These are phyloP conservation scores for Streptanthus diversifolius DNA, from an alignment of 345 rosid genomes.

Conservation along the genomic window DNA sequence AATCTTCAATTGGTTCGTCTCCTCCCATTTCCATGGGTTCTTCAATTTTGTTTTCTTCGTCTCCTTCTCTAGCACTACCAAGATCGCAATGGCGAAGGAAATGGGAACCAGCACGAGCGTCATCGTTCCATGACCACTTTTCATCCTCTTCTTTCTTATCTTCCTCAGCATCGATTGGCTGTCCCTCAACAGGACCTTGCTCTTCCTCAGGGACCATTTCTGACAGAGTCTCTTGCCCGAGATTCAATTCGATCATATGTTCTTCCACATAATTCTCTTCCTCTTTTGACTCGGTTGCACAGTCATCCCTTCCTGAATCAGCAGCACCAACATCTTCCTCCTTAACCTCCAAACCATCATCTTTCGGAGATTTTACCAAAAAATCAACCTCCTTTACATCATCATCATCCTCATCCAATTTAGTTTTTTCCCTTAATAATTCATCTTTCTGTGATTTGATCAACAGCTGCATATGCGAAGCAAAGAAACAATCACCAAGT, in stretches of 20 bases:
- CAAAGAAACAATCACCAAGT: slow-evolving; percentile 68
- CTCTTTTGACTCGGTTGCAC: slow-evolving; percentile 29
- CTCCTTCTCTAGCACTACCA: slow-evolving; percentile 25
- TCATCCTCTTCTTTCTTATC: slow-evolving; percentile 40
- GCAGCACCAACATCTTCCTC: slow-evolving; percentile 41
- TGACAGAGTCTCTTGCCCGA: slow-evolving; percentile 46
- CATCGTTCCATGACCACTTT: slow-evolving; percentile 44
- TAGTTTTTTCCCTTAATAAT: background rate
- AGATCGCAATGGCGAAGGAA: slow-evolving; percentile 47
- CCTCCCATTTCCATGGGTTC: slow-evolving; percentile 39
- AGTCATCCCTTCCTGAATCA: slow-evolving; percentile 41
- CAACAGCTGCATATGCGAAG: slow-evolving; percentile 81
- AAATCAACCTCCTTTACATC: background rate
- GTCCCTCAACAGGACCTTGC: slow-evolving; percentile 19
- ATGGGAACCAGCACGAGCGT: slow-evolving; percentile 34
- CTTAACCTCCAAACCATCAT: slow-evolving; percentile 42
- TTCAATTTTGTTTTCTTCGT: slow-evolving; percentile 30
- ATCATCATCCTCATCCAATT: slow-evolving; percentile 21
- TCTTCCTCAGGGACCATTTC: slow-evolving; percentile 28
- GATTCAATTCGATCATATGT: slow-evolving; percentile 57
- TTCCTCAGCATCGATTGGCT: slow-evolving; percentile 46
- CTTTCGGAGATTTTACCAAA: slow-evolving; percentile 9
- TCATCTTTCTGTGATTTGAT: slow-evolving; percentile 39
- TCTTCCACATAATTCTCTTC: slow-evolving; percentile 50
- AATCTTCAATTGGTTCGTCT: slow-evolving; percentile 36